Conservation (phyloP, 83 land plant species). For the Picea abies region DNA sequence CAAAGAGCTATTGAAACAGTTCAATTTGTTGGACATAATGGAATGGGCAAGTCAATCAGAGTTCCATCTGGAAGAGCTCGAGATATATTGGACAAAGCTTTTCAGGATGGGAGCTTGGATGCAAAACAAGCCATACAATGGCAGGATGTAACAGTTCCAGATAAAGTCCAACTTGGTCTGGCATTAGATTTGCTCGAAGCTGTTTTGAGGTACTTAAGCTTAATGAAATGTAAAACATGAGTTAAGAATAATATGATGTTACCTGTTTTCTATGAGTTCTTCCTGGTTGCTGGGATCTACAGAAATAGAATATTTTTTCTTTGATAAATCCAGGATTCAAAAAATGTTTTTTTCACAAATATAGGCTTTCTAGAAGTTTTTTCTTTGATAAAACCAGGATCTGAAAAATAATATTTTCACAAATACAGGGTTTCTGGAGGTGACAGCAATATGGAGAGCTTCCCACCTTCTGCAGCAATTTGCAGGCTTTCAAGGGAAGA, state of each 20-base stretch:
- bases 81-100: slow-evolving; percentile 45
- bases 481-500: slow-evolving; percentile 37
- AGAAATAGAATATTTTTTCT: neutral
- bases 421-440: slow-evolving; percentile 42
- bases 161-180: slow-evolving; percentile 52
- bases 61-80: slow-evolving; percentile 55
- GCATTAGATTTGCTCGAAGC: slow-evolving; percentile 51
- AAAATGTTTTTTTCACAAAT: neutral
- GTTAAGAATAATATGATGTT: slow-evolving; percentile 1
- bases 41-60: slow-evolving; percentile 31
- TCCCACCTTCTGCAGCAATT: slow-evolving; percentile 51
- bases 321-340: neutral
- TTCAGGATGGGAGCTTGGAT: slow-evolving; percentile 57
- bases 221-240: neutral
- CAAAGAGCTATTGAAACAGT: slow-evolving; percentile 16
- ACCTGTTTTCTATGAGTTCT: neutral
- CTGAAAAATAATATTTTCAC: neutral
- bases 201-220: slow-evolving; percentile 35
- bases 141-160: slow-evolving; percentile 50
- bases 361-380: neutral
- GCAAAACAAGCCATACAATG: slow-evolving; percentile 55
- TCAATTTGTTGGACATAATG: slow-evolving; percentile 31
- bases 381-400: no score
- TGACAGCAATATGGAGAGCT: slow-evolving; percentile 33
- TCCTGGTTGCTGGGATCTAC: neutral